These are phyloP conservation scores for Colletotrichum aenigma DNA, from an alignment of 2,329 filamentous ascomycete genomes.

Conservation along the genomic window DNA sequence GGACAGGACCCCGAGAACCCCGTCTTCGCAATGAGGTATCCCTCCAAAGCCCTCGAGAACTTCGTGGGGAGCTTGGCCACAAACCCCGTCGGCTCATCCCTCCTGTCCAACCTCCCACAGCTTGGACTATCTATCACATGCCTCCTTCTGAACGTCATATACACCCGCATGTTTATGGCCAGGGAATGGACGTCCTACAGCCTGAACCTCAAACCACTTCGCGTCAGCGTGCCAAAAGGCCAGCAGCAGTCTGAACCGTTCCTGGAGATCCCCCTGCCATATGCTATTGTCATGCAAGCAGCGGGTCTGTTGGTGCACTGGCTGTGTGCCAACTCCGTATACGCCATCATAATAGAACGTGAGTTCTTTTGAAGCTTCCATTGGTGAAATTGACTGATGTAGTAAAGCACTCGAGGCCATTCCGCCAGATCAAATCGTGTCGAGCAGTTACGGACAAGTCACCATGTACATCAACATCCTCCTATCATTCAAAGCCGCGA, in stretches of 20 bases:
- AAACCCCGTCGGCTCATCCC: background rate
- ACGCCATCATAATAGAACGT: background rate
- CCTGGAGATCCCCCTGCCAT: background rate
- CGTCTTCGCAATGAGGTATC: background rate
- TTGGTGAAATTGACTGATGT: rapidly evolving
- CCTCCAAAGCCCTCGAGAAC: background rate
- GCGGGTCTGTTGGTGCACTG: background rate
- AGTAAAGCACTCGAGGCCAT: background rate
- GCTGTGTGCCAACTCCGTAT: background rate
- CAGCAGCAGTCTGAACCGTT: background rate
- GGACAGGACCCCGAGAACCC: background rate
- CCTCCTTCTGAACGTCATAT: background rate
- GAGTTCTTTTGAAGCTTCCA: background rate
- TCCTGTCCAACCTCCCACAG: background rate
- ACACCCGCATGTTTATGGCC: background rate
- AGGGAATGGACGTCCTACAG: background rate
- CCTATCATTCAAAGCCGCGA: background rate
- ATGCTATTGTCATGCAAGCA: background rate
- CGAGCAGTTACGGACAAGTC: background rate
- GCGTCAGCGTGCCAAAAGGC: background rate
- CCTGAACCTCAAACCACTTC: background rate
- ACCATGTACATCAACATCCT: background rate
- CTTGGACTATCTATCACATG: background rate
- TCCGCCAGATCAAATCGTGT: background rate
- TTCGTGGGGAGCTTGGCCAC: background rate